Evolutionary conservation across 1,284 basidiomycete genomes (phyloP).

Genomic region (Singerocomus rubriflavus): DNA sequence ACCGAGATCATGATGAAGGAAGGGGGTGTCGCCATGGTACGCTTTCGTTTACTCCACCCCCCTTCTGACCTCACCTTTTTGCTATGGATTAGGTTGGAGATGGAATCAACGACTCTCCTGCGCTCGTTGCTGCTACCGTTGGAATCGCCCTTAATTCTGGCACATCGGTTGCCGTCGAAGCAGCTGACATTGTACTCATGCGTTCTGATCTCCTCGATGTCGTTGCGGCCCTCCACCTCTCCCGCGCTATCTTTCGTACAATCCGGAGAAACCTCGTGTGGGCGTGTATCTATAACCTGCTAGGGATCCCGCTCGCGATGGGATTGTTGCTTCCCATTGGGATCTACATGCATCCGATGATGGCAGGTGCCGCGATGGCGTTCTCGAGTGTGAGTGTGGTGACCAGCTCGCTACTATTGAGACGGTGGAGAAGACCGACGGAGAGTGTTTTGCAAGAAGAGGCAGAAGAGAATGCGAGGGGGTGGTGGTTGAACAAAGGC

Average conservation of each 20-base stretch:
- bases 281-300: slow-evolving; percentile 91
- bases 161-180: slow-evolving; percentile 96
- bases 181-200: slow-evolving; percentile 98
- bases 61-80: slow-evolving; percentile 1
- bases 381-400: slow-evolving; percentile 97
- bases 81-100: slow-evolving; percentile 77
- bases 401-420: slow-evolving; percentile 81
- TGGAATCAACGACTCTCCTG: slow-evolving; percentile 98
- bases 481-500: slow-evolving; percentile 4
- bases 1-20: slow-evolving; percentile 72
- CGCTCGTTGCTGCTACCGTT: slow-evolving; percentile 90
- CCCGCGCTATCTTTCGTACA: slow-evolving; percentile 84
- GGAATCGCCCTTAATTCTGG: slow-evolving; percentile 96
- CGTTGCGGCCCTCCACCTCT: slow-evolving; percentile 91
- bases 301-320: slow-evolving; percentile 99
- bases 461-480: slow-evolving; percentile 28
- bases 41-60: slow-evolving; percentile 21
- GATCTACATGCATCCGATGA: slow-evolving; percentile 95
- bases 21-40: slow-evolving; percentile 84
- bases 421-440: slow-evolving; percentile 78
- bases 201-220: slow-evolving; percentile 94
- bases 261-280: slow-evolving; percentile 89
- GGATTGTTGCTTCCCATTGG: slow-evolving; percentile 92
- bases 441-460: slow-evolving; percentile 66
- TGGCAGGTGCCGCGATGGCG: slow-evolving; percentile 97